Conservation (phyloP, 2,329 filamentous ascomycete species). For the Exserohilum rostratum region DNA sequence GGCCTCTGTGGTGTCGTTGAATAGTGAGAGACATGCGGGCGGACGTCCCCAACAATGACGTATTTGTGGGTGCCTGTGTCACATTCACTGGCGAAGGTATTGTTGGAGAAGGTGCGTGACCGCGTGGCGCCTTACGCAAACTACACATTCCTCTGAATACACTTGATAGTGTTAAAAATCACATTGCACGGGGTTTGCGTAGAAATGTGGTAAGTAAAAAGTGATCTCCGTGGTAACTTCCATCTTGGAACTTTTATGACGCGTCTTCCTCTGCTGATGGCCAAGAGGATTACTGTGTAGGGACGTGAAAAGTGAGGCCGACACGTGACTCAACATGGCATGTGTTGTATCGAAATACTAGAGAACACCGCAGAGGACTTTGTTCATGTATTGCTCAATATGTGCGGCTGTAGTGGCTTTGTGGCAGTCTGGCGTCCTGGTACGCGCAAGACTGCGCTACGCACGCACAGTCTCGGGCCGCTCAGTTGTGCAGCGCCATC, state of each 20-base stretch:
- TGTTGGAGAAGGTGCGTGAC: neutral
- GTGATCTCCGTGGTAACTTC: too few species aligned
- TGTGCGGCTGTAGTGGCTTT: neutral
- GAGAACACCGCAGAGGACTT: too few species aligned
- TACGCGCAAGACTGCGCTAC: neutral
- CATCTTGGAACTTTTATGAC: neutral
- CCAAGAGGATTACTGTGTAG: neutral
- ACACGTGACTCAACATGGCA: neutral
- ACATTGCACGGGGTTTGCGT: neutral
- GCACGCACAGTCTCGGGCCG: neutral
- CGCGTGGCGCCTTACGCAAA: neutral
- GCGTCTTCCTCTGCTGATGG: neutral
- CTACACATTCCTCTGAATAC: too few species aligned
- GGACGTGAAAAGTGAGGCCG: neutral
- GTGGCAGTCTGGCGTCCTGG: neutral
- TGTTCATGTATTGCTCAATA: neutral
- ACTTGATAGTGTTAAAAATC: too few species aligned
- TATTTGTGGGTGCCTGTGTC: neutral
- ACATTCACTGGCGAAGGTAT: neutral
- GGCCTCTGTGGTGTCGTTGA: neutral
- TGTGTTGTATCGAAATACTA: neutral
- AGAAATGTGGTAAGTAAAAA: neutral
- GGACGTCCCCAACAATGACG: neutral
- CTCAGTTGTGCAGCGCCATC: conserved; percentile 3
- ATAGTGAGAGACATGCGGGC: neutral